These are phyloP conservation scores for Athelia psychrophila DNA, from an alignment of 1,284 basidiomycete genomes.

Conservation along the genomic window DNA sequence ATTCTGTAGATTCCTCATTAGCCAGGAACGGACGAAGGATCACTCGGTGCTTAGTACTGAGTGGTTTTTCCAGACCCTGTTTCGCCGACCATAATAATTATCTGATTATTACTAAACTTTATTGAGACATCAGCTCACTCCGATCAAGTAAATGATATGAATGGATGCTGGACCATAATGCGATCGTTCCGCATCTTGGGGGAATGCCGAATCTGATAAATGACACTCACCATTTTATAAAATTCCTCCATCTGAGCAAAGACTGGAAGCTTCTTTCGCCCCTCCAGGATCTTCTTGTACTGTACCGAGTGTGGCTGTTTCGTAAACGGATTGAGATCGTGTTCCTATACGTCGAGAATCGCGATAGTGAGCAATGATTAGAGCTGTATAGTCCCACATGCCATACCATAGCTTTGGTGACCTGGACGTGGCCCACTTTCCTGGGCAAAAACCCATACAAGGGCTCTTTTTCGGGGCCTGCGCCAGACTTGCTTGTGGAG, in stretches of 20 bases:
- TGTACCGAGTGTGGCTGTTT: conserved; percentile 71
- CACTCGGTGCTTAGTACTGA: conserved; percentile 82
- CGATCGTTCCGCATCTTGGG: not conserved
- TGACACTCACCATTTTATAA: conserved; percentile 67
- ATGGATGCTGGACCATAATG: not conserved
- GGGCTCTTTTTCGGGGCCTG: conserved; percentile 44
- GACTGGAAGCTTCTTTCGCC: conserved; percentile 89
- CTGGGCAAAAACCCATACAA: conserved; percentile 79
- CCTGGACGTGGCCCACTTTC: conserved; percentile 72
- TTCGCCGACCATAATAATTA: conserved; percentile 96
- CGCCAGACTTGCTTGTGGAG: conserved; percentile 15
- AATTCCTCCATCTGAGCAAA: conserved; percentile 94
- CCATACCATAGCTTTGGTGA: conserved; percentile 69
- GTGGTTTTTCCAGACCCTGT: conserved; percentile 99
- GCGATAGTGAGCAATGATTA: not conserved
- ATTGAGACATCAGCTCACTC: conserved; percentile 31
- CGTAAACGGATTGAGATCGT: conserved; percentile 89
- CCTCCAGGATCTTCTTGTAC: conserved; percentile 87
- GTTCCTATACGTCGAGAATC: conserved; percentile 49
- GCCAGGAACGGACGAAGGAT: conserved; percentile 14
- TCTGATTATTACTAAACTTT: conserved; percentile 84
- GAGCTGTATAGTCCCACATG: conserved; percentile 2
- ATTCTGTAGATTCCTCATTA: conserved; percentile 48
- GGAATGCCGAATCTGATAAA: not conserved
- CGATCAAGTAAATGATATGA: conserved; percentile 1